A percentile compares a stretch with the other conserved stretches of the same genome.
phyloP scores from a whole-genome alignment of 2,329 filamentous ascomycete genomes.

The Myriosclerotinia scirpicola region DNA sequence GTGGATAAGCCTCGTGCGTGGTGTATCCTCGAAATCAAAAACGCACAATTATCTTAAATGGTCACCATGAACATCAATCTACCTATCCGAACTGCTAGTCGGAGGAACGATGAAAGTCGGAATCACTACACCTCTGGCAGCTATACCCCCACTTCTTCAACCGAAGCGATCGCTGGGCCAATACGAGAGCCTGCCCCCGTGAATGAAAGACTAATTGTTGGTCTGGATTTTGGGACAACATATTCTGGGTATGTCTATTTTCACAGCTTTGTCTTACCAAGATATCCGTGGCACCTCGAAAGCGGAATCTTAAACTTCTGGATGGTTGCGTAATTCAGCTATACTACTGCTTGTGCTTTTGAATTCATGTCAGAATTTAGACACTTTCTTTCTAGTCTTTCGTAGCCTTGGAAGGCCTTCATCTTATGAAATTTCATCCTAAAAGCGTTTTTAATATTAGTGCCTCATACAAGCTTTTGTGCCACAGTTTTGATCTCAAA shows the following conservation, averaged over 20 bases:
- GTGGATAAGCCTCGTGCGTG: constrained; percentile 24
- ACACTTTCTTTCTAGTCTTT: background rate
- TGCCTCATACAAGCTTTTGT: background rate
- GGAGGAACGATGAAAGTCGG: constrained; percentile 40
- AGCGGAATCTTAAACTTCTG: background rate
- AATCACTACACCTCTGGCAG: constrained; percentile 35
- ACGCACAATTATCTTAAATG: background rate
- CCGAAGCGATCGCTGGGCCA: constrained; percentile 63
- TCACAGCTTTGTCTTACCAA: constrained; percentile 6
- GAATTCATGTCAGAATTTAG: background rate
- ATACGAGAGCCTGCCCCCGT: constrained; percentile 53
- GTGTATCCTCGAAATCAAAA: constrained; percentile 9
- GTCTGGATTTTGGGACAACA: constrained; percentile 82
- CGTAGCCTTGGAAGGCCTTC: background rate
- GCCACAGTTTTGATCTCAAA: background rate
- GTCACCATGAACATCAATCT: constrained; percentile 40
- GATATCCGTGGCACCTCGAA: constrained; percentile 7
- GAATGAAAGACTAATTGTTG: constrained; percentile 69
- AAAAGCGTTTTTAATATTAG: background rate
- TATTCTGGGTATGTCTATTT: constrained; percentile 61
- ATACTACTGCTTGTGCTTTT: background rate
- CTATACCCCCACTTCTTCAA: constrained; percentile 55
- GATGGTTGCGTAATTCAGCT: background rate
- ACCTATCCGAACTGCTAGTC: constrained; percentile 36
- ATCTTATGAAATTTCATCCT: background rate